Conservation (phyloP, 202 grass and related monocot genomes). For the Hordeum pubiflorum region DNA sequence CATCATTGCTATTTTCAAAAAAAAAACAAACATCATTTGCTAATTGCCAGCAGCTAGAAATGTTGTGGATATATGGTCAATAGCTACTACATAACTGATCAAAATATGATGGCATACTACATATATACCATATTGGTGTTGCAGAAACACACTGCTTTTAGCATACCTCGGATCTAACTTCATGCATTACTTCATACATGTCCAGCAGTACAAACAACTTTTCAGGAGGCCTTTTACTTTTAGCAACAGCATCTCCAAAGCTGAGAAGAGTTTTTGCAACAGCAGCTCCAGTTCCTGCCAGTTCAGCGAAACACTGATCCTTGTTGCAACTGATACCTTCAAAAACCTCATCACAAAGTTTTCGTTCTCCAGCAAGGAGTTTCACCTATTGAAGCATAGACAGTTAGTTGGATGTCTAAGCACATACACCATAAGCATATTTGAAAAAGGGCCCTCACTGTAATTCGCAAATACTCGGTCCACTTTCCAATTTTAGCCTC, state of each 20-base stretch:
- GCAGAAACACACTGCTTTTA: not conserved
- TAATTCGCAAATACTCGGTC: constrained; percentile 61
- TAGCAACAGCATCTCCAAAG: constrained; percentile 68
- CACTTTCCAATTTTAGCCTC: constrained; percentile 72
- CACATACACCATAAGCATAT: not conserved
- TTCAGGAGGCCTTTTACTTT: constrained; percentile 63
- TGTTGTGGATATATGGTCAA: not conserved
- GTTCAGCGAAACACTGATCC: constrained; percentile 62
- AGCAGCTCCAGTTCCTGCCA: constrained; percentile 39
- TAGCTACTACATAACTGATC: not conserved
- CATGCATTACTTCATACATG: constrained; percentile 78
- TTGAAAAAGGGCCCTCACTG: constrained; percentile 34
- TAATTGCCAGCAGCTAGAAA: not conserved
- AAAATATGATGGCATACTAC: not conserved
- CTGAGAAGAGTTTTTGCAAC: constrained; percentile 29
- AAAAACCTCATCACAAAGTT: constrained; percentile 57
- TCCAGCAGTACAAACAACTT: constrained; percentile 64
- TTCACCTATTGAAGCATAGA: constrained; percentile 44
- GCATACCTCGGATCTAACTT: constrained; percentile 56
- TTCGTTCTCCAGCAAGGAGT: constrained; percentile 54
- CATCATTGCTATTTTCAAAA: no score
- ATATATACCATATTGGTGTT: not conserved
- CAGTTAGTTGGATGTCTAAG: constrained; percentile 2
- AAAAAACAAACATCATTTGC: not conserved
- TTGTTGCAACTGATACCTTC: constrained; percentile 43